These are phyloP conservation scores for Punica granatum DNA, from an alignment of 345 rosid genomes.

Conservation along the genomic window DNA sequence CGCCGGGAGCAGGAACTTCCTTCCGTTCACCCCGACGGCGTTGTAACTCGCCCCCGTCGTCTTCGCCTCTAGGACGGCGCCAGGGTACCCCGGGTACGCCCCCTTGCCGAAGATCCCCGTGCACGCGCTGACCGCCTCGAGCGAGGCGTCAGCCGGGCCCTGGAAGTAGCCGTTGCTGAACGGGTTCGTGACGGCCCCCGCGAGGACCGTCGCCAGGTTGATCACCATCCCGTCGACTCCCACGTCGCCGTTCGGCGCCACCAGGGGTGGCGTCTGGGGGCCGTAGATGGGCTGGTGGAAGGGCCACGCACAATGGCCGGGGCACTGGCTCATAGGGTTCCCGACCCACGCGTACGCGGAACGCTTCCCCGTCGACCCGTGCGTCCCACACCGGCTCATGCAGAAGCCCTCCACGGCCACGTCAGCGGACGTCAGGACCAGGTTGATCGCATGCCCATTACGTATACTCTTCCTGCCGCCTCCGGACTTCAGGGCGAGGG, in stretches of 20 bases:
- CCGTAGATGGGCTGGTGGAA: constrained; percentile 44
- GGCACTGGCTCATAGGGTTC: constrained; percentile 33
- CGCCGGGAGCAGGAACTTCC: constrained; percentile 30
- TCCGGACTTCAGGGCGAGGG: constrained; percentile 22
- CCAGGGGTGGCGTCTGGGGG: constrained; percentile 34
- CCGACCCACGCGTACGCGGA: constrained; percentile 31
- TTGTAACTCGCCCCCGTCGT: constrained; percentile 29
- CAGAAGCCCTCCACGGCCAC: constrained; percentile 38
- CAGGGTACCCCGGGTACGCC: constrained; percentile 34
- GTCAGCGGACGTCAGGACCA: constrained; percentile 32
- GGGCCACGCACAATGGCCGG: constrained; percentile 43
- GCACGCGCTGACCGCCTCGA: constrained; percentile 35
- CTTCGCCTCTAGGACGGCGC: constrained; percentile 20
- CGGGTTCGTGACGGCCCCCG: constrained; percentile 35
- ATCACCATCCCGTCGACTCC: constrained; percentile 41
- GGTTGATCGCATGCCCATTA: constrained; percentile 15
- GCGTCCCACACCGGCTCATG: constrained; percentile 33
- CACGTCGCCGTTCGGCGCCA: constrained; percentile 35
- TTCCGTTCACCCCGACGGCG: constrained; percentile 18
- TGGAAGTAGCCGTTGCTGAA: constrained; percentile 32
- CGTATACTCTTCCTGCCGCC: not conserved
- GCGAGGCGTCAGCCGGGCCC: constrained; percentile 26
- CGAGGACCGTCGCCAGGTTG: constrained; percentile 33
- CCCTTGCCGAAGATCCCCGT: constrained; percentile 33
- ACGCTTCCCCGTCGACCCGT: constrained; percentile 18